These are phyloP conservation scores for Rhodotorula sp. DNA, from an alignment of 1,284 basidiomycete species.

Conservation along the genomic window DNA sequence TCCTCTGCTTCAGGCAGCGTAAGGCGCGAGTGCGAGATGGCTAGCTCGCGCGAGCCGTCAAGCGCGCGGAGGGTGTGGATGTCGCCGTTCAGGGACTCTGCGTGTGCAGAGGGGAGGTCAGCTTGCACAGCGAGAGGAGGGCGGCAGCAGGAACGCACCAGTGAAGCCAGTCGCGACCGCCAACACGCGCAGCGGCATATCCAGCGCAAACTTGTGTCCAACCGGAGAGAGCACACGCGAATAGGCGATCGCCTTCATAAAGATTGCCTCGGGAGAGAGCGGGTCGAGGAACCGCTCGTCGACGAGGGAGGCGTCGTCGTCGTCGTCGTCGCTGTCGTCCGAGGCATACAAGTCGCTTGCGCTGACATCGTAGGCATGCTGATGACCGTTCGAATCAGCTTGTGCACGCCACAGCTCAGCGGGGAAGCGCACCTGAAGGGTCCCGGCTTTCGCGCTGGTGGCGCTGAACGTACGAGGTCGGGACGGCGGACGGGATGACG, in stretches of 20 bases:
- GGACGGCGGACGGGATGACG: background rate
- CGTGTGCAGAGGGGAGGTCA: too few relatives aligned
- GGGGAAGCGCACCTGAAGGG: background rate
- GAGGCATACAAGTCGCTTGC: background rate
- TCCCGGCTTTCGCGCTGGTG: background rate
- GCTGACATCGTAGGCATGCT: background rate
- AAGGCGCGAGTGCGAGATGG: background rate
- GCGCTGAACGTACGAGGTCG: background rate
- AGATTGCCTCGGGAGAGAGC: background rate
- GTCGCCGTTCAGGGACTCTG: background rate
- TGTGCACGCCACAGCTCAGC: rapidly evolving
- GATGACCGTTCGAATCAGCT: background rate
- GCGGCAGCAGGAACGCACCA: background rate
- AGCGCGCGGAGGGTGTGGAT: background rate
- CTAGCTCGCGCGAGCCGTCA: background rate
- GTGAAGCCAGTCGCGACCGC: background rate
- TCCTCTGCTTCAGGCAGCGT: background rate
- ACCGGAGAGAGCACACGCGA: background rate
- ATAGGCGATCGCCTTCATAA: background rate
- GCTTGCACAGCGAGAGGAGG: background rate
- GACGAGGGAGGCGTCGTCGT: conserved; percentile 1
- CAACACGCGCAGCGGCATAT: background rate
- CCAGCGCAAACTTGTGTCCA: background rate
- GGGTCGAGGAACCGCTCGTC: conserved; percentile 20
- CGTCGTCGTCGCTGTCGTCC: conserved; percentile 5